Conservation (phyloP, 495 filamentous ascomycete species). For the Neurospora sp. region DNA sequence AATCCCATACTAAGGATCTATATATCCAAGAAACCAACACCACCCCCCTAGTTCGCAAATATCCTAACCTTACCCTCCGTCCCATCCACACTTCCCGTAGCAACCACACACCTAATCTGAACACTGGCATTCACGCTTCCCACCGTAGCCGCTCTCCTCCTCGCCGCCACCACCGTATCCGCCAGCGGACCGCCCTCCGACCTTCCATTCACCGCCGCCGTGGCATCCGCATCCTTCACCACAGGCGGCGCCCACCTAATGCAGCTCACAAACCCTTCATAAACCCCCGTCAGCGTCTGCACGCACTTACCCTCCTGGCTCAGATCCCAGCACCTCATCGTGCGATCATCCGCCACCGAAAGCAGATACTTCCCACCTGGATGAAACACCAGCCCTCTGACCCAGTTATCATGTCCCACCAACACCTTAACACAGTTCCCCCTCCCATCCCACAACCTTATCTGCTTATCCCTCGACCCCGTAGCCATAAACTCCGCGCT, state of each 20-base stretch:
- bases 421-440: slow-evolving; percentile 77
- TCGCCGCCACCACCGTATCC: background rate
- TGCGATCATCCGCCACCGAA: slow-evolving; percentile 75
- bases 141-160: background rate
- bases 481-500: slow-evolving; percentile 83
- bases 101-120: slow-evolving; percentile 7
- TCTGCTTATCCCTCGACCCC: slow-evolving; percentile 76
- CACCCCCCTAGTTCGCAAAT: slow-evolving; percentile 3
- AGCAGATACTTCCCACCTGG: slow-evolving; percentile 85
- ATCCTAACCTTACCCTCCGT: slow-evolving; percentile 8
- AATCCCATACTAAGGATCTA: background rate
- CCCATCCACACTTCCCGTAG: slow-evolving; percentile 10
- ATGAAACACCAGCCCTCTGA: slow-evolving; percentile 73
- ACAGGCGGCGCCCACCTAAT: slow-evolving; percentile 8
- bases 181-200: background rate
- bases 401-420: slow-evolving; percentile 88
- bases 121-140: background rate
- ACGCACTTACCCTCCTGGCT: slow-evolving; percentile 80
- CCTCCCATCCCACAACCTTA: slow-evolving; percentile 75
- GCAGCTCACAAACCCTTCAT: slow-evolving; percentile 12
- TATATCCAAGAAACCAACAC: background rate
- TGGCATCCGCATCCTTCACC: slow-evolving; percentile 1
- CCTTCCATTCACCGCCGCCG: background rate
- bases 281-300: slow-evolving; percentile 28
- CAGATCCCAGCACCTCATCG: slow-evolving; percentile 88